phyloP scores from a whole-genome alignment of 2,329 filamentous ascomycete species.

The Arthrocladium fulminans region DNA sequence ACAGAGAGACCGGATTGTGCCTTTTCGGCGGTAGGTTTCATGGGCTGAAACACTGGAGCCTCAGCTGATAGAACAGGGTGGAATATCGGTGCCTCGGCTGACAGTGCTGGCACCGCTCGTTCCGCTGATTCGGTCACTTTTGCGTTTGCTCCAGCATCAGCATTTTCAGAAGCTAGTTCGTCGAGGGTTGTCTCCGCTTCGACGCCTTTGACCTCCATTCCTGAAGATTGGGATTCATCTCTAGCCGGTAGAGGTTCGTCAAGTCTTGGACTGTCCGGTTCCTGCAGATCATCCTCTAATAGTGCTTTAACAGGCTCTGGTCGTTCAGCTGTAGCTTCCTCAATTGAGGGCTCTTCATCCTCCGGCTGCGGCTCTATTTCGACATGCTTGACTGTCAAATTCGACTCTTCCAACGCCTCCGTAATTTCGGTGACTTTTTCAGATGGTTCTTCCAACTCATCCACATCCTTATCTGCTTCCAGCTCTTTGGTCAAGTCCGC shows the following conservation, averaged over 20 bases:
- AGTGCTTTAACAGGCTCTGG: neutral
- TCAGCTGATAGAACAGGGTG: neutral
- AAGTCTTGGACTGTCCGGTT: neutral
- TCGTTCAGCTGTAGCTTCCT: neutral
- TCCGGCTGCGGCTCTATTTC: neutral
- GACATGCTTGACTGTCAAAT: neutral
- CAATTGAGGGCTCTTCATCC: neutral
- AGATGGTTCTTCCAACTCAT: constrained; percentile 12
- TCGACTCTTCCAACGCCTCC: neutral
- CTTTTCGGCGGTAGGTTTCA: constrained; percentile 28
- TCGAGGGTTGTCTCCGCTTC: neutral
- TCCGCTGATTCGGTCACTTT: neutral
- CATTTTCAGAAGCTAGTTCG: neutral
- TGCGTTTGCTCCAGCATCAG: too few species aligned
- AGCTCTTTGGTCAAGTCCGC: neutral
- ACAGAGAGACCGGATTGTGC: constrained; percentile 58
- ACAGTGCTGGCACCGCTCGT: neutral
- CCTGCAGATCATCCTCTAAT: neutral
- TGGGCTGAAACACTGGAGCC: constrained; percentile 9
- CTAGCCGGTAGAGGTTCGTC: neutral
- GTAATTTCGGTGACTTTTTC: neutral
- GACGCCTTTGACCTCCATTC: neutral
- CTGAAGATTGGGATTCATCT: neutral
- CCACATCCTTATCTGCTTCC: constrained; percentile 23
- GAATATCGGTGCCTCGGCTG: neutral